Base-by-base conservation (phyloP, 2,329 filamentous ascomycete species). In the Cercospora sojina region DNA sequence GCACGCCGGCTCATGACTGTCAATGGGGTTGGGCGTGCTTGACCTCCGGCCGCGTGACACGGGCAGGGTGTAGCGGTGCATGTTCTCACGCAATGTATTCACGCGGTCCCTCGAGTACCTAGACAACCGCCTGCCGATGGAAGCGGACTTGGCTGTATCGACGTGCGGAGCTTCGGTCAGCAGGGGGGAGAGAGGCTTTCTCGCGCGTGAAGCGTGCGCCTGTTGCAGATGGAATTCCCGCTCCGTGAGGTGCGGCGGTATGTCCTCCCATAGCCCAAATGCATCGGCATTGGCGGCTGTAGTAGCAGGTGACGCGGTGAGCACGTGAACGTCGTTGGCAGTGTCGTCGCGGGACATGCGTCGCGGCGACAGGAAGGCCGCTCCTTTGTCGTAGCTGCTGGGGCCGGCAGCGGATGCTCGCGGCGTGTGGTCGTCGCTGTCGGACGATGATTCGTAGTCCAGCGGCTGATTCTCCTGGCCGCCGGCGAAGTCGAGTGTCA, bases 271-370 rank as follows among this genome's bases (percentile, higher is more conserved):
- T 23, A 62, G 16, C 25, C 58, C 58, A 31, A 47, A 60, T 5
- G 47, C 49, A 41, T 53, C 60, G 12, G 60, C 60, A 20, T 20
- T 29, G 47, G 18, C 60, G 31, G 29, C 47, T 13, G 43, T 49
- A 20, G 43, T 13, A 23, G 59, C 49, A 62, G 27, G 32, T 64
- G 56, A 64, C 55, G 10, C 55, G 43, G 64, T 64, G 41, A 70
- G 25, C 57, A 68, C 60, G 57, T 72, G 73, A 41, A 74, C 49
- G 64, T 73, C 71, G 60, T 71, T 70, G 31, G 71, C 72, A 20
- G 74, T 74, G 47, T 75, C 73, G 64, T 75, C 74, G 64, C 74
- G 72, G 27, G 74, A 74, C 60, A 74, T 43, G 27, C 69, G 65
- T 25, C 64, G 59, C 27, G 59, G 38, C 16, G 41, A 27, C 13